Conservation (phyloP, 805 yeast genomes). For the Saccharomycodes ludwigii region DNA sequence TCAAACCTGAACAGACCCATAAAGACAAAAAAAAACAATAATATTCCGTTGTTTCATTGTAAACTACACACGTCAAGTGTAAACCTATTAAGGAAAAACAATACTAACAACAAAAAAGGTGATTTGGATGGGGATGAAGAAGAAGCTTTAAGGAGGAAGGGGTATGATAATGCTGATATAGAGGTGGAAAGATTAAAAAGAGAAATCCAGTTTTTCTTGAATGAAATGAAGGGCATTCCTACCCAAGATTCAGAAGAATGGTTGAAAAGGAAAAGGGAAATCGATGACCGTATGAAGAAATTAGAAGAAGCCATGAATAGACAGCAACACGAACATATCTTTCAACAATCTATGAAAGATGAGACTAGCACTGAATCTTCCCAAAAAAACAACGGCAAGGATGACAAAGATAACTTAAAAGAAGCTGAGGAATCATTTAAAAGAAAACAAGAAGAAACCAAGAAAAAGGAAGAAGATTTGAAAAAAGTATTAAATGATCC, state of each 20-base stretch:
- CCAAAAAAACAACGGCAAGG: conserved; percentile 1
- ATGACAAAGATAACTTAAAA: conserved; percentile 1
- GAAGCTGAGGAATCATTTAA: conserved; percentile 9
- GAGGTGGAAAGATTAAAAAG: conserved; percentile 15
- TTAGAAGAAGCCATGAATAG: conserved; percentile 15
- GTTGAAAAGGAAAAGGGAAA: conserved; percentile 11
- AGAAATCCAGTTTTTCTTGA: conserved; percentile 16
- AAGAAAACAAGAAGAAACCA: not conserved
- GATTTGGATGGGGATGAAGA: no score
- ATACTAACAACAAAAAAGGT: no score
- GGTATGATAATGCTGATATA: conserved; percentile 14
- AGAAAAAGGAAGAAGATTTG: conserved; percentile 11
- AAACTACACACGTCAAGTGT: no score
- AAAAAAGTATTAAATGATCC: conserved; percentile 16
- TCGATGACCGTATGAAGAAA: conserved; percentile 15
- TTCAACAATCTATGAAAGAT: conserved; percentile 5
- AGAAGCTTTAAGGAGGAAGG: not conserved
- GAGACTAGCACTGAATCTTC: not conserved
- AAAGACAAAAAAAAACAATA: no score
- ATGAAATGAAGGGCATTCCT: conserved; percentile 8
- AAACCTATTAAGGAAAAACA: no score
- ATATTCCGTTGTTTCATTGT: no score
- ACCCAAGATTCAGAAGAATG: conserved; percentile 10
- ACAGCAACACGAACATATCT: conserved; percentile 13
- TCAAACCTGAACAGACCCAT: no score